Percentiles rank a stretch among this genome's conserved stretches.
phyloP scores from a whole-genome alignment of 2,329 filamentous ascomycete genomes.

The Alternaria panax region DNA sequence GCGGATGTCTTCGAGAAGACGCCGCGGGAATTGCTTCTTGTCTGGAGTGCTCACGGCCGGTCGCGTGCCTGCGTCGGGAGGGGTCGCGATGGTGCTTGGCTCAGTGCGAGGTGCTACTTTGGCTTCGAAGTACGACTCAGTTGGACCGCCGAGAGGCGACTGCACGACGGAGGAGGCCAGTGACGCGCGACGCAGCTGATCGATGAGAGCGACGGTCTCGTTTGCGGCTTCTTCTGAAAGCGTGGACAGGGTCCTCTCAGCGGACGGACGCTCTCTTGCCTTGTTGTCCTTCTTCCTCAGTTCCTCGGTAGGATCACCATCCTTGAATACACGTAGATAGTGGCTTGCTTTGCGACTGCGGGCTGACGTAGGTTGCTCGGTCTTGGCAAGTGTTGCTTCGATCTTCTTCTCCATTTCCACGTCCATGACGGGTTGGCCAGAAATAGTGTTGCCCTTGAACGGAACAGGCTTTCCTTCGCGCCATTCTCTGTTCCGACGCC shows the following conservation, averaged over 20 bases:
- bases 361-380: conserved; percentile 62
- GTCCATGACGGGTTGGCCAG: conserved; percentile 54
- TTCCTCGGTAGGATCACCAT: conserved; percentile 64
- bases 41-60: conserved; percentile 5
- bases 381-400: conserved; percentile 67
- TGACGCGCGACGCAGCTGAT: conserved; percentile 33
- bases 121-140: conserved; percentile 41
- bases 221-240: conserved; percentile 36
- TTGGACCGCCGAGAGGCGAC: conserved; percentile 30
- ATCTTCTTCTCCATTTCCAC: conserved; percentile 67
- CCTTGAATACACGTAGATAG: conserved; percentile 70
- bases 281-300: conserved; percentile 59
- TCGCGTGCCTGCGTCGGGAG: conserved; percentile 1
- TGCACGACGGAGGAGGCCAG: conserved; percentile 36
- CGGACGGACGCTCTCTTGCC: conserved; percentile 45
- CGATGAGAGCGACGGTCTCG: conserved; percentile 21
- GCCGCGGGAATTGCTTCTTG: conserved; percentile 53
- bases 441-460: conserved; percentile 45
- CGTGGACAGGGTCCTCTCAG: conserved; percentile 38
- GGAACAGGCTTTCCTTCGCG: conserved; percentile 57
- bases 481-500: conserved; percentile 59
- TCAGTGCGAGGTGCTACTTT: conserved; percentile 21
- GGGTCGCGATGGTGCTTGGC: conserved; percentile 4
- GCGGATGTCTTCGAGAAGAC: conserved; percentile 64
- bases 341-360: conserved; percentile 72